These are phyloP conservation scores for Neonectria coccinea DNA, from an alignment of 2,329 filamentous ascomycete genomes.

Conservation along the genomic window DNA sequence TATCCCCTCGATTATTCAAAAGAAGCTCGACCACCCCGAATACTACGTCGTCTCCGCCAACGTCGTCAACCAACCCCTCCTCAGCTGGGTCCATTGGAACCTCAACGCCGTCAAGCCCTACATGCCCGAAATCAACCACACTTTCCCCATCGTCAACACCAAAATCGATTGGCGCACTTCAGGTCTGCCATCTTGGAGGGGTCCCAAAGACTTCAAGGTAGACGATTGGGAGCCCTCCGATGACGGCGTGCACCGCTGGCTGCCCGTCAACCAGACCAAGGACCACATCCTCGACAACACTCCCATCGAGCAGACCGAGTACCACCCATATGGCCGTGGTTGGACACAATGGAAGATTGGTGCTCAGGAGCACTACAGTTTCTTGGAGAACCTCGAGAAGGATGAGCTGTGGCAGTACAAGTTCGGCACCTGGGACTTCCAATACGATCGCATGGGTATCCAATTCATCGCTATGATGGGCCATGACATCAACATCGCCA, in stretches of 20 bases:
- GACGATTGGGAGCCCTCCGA: constrained; percentile 51
- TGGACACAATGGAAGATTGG: constrained; percentile 63
- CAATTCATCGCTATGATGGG: constrained; percentile 67
- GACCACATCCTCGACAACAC: constrained; percentile 56
- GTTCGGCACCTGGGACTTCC: constrained; percentile 62
- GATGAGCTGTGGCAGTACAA: constrained; percentile 60
- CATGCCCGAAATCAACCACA: constrained; percentile 58
- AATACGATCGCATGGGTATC: constrained; percentile 62
- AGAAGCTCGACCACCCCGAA: constrained; percentile 62
- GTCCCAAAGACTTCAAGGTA: constrained; percentile 45
- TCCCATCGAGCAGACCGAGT: constrained; percentile 62
- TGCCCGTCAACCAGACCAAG: constrained; percentile 52
- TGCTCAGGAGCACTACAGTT: constrained; percentile 60
- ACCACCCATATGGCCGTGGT: constrained; percentile 58
- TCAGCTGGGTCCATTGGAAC: constrained; percentile 66
- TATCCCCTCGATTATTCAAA: constrained; percentile 66
- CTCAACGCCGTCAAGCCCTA: constrained; percentile 65
- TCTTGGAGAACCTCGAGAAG: constrained; percentile 63
- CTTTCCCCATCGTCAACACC: constrained; percentile 41
- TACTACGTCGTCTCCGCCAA: constrained; percentile 66
- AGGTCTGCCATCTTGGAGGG: constrained; percentile 50
- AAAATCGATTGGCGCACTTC: constrained; percentile 54
- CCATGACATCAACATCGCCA: constrained; percentile 61
- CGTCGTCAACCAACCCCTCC: constrained; percentile 66
- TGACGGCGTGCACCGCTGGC: constrained; percentile 62